A percentile compares a stretch with the other conserved stretches of the same genome.
phyloP scores from a whole-genome alignment of 441 rosid species.

The Jatropha multifida region DNA sequence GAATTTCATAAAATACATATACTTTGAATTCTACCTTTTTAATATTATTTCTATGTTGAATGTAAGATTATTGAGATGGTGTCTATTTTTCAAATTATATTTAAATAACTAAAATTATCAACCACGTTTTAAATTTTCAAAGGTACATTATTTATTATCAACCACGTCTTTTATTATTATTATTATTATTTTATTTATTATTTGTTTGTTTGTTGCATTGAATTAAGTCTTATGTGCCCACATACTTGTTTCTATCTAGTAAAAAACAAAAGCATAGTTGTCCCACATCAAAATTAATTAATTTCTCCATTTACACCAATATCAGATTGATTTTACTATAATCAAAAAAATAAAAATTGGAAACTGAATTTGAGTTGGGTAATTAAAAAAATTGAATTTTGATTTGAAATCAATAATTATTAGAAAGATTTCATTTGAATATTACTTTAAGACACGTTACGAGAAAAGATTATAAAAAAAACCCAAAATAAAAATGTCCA shows the following conservation, averaged over 20 bases:
- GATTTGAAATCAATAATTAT: no score
- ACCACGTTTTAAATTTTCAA: background rate
- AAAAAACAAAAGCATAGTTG: background rate
- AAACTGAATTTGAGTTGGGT: background rate
- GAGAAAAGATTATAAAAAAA: background rate
- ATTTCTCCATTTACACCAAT: background rate
- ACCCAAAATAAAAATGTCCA: background rate
- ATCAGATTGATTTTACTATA: background rate
- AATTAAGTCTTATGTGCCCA: background rate
- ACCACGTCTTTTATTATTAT: no score
- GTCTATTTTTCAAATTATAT: no score
- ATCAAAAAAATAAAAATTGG: background rate
- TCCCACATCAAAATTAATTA: background rate
- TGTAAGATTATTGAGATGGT: no score
- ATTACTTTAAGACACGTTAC: no score
- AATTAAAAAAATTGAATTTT: background rate
- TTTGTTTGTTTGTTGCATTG: background rate
- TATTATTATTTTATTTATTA: no score
- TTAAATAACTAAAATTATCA: no score
- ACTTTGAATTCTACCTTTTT: no score
- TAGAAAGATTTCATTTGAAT: no score
- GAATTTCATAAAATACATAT: no score
- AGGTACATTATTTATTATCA: no score
- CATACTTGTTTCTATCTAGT: background rate
- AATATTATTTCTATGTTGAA: no score